A percentile compares a stretch with the other conserved stretches of the same genome.
phyloP scores from a whole-genome alignment of 331 rosid genomes.

The Malus hybrid region DNA sequence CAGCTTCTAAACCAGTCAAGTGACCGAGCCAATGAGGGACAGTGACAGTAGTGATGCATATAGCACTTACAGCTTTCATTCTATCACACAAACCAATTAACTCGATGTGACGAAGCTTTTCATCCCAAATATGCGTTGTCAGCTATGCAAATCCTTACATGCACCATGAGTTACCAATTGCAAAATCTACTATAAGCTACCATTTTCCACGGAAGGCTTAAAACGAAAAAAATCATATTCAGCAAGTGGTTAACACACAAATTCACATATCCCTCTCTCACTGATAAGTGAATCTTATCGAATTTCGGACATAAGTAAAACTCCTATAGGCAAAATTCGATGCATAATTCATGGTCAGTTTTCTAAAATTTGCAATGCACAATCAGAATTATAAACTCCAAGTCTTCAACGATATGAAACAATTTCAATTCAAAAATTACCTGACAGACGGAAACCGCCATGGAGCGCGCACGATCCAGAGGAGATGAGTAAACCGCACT shows the following conservation, averaged over 20 bases:
- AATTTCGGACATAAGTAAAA: too few relatives aligned
- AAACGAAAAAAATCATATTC: not conserved
- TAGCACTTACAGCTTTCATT: not conserved
- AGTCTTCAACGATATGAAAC: not conserved
- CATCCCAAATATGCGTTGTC: not conserved
- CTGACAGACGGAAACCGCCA: constrained; percentile 77
- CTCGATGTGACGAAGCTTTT: not conserved
- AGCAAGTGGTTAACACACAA: not conserved
- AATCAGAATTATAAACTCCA: not conserved
- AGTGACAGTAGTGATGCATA: not conserved
- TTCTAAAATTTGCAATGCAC: not conserved
- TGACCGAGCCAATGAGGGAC: not conserved
- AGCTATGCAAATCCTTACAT: not conserved
- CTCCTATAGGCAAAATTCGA: not conserved
- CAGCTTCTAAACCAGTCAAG: not conserved
- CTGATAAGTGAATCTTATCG: not conserved
- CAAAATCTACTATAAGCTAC: not conserved
- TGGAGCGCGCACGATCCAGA: constrained; percentile 74
- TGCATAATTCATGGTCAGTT: not conserved
- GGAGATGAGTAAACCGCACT: constrained; percentile 73
- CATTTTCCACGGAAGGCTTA: not conserved
- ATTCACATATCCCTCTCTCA: not conserved
- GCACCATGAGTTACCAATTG: not conserved
- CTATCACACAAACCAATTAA: not conserved
- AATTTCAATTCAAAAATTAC: constrained; percentile 18